phyloP scores from a whole-genome alignment of 495 filamentous ascomycete genomes.

The Trypethelium eluteriae region DNA sequence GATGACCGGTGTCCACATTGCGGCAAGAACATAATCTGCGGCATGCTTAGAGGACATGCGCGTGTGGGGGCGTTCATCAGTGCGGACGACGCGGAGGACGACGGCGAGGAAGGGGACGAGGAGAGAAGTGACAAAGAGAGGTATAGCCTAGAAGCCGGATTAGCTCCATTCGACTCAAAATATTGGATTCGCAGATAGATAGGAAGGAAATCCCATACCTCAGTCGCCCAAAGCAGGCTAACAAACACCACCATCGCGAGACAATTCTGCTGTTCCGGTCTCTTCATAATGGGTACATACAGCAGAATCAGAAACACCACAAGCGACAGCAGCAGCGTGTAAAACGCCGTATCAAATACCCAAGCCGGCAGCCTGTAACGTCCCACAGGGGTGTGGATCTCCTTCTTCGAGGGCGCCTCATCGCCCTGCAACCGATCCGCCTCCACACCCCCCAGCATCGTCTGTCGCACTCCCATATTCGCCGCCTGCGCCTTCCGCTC shows the following conservation, averaged over 20 bases:
- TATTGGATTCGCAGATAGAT: background rate
- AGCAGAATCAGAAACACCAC: constrained; percentile 66
- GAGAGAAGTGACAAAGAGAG: constrained; percentile 92
- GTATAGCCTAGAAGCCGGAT: constrained; percentile 60
- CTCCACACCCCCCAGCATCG: constrained; percentile 71
- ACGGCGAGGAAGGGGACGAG: constrained; percentile 91
- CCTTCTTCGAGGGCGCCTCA: constrained; percentile 54
- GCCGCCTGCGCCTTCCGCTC: constrained; percentile 94
- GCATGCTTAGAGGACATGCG: constrained; percentile 68
- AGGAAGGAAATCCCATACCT: constrained; percentile 48
- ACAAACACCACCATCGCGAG: constrained; percentile 90
- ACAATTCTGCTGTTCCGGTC: constrained; percentile 88
- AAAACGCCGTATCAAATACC: constrained; percentile 75
- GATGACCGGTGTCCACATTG: constrained; percentile 99
- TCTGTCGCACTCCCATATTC: constrained; percentile 71
- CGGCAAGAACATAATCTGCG: constrained; percentile 71
- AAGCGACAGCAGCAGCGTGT: constrained; percentile 63
- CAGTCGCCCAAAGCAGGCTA: constrained; percentile 92
- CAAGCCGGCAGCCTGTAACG: constrained; percentile 66
- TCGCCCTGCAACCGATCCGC: constrained; percentile 77
- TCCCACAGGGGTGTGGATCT: constrained; percentile 74
- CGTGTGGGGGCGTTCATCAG: constrained; percentile 58
- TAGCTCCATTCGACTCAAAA: background rate
- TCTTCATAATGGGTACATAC: constrained; percentile 66
- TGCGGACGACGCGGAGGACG: constrained; percentile 72